These are phyloP conservation scores for Cynara cardunculus DNA, from an alignment of 129 eudicot species.

Conservation along the genomic window DNA sequence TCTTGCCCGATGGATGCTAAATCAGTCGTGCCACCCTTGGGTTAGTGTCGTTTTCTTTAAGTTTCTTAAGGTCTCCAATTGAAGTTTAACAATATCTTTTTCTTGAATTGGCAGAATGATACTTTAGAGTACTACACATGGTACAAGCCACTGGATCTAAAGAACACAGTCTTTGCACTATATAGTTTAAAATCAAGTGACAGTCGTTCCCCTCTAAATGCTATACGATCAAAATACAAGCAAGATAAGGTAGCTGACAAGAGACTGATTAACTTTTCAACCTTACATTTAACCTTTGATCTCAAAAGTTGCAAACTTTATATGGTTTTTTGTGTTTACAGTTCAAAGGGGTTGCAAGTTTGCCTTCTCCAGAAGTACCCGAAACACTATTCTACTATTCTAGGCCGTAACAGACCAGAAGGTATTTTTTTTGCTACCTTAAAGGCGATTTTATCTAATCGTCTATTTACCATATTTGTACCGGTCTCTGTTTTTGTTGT, in stretches of 20 bases:
- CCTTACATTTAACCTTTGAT: neutral
- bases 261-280: neutral
- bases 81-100: neutral
- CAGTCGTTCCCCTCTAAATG: slow-evolving; percentile 38
- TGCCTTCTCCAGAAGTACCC: slow-evolving; percentile 43
- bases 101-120: slow-evolving; percentile 40
- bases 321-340: slow-evolving; percentile 24
- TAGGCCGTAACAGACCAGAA: slow-evolving; percentile 12
- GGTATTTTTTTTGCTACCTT: slow-evolving; percentile 8
- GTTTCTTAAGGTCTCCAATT: neutral
- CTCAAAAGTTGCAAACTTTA: slow-evolving; percentile 3
- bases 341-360: slow-evolving; percentile 50
- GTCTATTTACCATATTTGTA: slow-evolving; percentile 21
- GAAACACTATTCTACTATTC: slow-evolving; percentile 42
- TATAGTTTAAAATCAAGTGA: slow-evolving; percentile 44
- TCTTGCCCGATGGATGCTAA: slow-evolving; percentile 71
- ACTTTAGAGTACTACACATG: slow-evolving; percentile 64
- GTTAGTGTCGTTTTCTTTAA: slow-evolving; percentile 21
- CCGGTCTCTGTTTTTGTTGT: slow-evolving; percentile 5
- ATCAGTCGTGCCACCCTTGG: slow-evolving; percentile 73
- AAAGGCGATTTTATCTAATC: slow-evolving; percentile 7
- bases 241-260: slow-evolving; percentile 57
- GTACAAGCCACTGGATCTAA: slow-evolving; percentile 50
- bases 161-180: slow-evolving; percentile 49
- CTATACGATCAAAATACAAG: slow-evolving; percentile 59